Base-by-base conservation (phyloP, 192 early-diverging fungal genomes). In the Podila verticillata region DNA sequence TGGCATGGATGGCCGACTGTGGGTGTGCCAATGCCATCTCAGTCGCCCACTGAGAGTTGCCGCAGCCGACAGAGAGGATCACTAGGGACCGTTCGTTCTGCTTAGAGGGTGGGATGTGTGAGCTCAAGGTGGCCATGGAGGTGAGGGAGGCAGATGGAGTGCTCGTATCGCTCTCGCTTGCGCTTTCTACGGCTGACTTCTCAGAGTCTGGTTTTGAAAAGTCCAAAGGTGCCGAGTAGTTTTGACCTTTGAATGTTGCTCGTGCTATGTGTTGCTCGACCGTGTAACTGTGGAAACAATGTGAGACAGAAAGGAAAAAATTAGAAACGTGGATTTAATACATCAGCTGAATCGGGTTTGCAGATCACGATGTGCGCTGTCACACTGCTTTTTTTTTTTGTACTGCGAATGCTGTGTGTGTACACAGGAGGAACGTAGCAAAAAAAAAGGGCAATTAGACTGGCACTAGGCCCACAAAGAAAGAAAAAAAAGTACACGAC, bases 151-250 rank as follows among this genome's bases (percentile, higher is more conserved):
- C 59, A 26, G 66, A 17, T 32, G 58, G 22, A 26, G 54, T 7
- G 24, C 20, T 54, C 7, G 20, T 0, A 3, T 24, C 22, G 24
- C 13, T 26, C 20, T 24, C 24, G 51, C 6, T 9, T 26, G 20
- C 13, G 20, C 20, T 10, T 54, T 26, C 51, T 54, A 24, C 51
- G 3, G 22, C 22, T 35, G 61, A n/a, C 24, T 32, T 17, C 49
- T 74, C 48, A 7, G 32, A n/a, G 20, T 44, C 47, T 7, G 20
- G 48, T 32, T 64, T 72, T 26, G 70, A 80, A 65, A 80, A 80
- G 62, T 80, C 77, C 22, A 80, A 70, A 26, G 77, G 77, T 22
- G 77, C 77, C 64, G 77, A 80, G 62, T 80, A 80, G 57, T 80
- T 80, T 44, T 80, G 77, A 19, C 77, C 77, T 44, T 72, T 80